Conservation (phyloP, 2,329 filamentous ascomycete species). For the Diplodia sapinea region DNA sequence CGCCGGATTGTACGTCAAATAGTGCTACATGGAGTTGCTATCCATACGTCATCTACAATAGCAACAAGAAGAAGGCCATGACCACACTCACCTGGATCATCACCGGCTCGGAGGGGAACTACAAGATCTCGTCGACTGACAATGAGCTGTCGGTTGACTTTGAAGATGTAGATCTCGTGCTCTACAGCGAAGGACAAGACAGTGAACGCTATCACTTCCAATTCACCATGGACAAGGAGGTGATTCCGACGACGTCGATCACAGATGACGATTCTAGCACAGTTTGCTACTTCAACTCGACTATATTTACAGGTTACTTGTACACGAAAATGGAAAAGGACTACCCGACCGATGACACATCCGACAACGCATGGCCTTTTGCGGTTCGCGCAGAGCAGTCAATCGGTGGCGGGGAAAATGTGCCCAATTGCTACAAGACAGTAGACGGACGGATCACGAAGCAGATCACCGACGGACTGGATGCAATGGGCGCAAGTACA, state of each 20-base stretch:
- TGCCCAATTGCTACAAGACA: constrained; percentile 61
- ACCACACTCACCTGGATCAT: constrained; percentile 69
- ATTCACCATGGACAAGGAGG: constrained; percentile 59
- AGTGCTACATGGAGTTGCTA: constrained; percentile 67
- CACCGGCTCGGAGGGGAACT: constrained; percentile 47
- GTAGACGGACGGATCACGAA: constrained; percentile 47
- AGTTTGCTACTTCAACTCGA: constrained; percentile 65
- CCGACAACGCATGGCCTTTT: constrained; percentile 59
- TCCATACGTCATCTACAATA: constrained; percentile 60
- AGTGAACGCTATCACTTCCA: constrained; percentile 66
- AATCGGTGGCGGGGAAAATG: constrained; percentile 54
- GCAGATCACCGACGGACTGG: constrained; percentile 44
- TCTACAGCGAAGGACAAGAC: constrained; percentile 55
- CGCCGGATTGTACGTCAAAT: constrained; percentile 64
- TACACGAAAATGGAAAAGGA: constrained; percentile 62
- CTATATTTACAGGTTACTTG: constrained; percentile 62
- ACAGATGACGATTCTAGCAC: constrained; percentile 54
- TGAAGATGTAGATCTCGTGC: constrained; percentile 56
- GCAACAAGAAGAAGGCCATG: constrained; percentile 48
- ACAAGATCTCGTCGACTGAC: constrained; percentile 61
- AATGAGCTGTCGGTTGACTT: constrained; percentile 66
- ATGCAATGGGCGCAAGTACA: constrained; percentile 42
- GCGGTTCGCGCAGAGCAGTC: constrained; percentile 62
- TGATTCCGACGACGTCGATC: constrained; percentile 56
- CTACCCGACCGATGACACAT: constrained; percentile 43